phyloP scores from a whole-genome alignment of 768 basidiomycete species.

The Lentinula sp. region DNA sequence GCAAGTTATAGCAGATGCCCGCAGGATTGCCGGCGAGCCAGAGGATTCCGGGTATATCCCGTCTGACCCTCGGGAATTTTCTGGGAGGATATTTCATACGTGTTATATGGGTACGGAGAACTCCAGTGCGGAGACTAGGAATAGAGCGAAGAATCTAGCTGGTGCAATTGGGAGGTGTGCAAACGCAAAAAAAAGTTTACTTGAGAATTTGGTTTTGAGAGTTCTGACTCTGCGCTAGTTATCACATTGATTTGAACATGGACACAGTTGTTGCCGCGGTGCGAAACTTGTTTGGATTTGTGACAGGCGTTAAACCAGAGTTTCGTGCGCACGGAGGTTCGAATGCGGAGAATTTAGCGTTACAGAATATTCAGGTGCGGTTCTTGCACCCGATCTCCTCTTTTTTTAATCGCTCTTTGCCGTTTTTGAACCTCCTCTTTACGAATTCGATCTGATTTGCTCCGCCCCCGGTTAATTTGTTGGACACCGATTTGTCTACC shows the following conservation, averaged over 20 bases:
- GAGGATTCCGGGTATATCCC: constrained; percentile 81
- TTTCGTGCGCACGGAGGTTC: constrained; percentile 88
- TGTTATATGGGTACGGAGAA: constrained; percentile 99
- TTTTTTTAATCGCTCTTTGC: no score
- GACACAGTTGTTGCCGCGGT: constrained; percentile 84
- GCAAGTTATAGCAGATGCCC: constrained; percentile 87
- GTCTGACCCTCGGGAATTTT: constrained; percentile 82
- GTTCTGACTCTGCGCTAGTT: constrained; percentile 37
- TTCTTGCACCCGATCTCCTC: not conserved
- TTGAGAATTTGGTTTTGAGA: not conserved
- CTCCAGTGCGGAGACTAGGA: constrained; percentile 80
- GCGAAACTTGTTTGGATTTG: constrained; percentile 72
- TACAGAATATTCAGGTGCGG: constrained; percentile 91
- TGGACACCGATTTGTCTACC: constrained; percentile 1
- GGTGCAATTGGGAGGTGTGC: constrained; percentile 84
- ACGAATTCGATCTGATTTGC: not conserved
- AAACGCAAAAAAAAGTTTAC: not conserved
- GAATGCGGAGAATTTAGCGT: constrained; percentile 84
- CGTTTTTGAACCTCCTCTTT: no score
- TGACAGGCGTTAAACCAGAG: constrained; percentile 56
- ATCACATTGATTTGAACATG: constrained; percentile 96
- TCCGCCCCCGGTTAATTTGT: not conserved
- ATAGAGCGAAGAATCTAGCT: constrained; percentile 81
- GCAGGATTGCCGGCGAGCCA: constrained; percentile 82
- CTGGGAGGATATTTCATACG: constrained; percentile 86